phyloP scores from a whole-genome alignment of 495 filamentous ascomycete species.

The Sabuloglossum arenarium region DNA sequence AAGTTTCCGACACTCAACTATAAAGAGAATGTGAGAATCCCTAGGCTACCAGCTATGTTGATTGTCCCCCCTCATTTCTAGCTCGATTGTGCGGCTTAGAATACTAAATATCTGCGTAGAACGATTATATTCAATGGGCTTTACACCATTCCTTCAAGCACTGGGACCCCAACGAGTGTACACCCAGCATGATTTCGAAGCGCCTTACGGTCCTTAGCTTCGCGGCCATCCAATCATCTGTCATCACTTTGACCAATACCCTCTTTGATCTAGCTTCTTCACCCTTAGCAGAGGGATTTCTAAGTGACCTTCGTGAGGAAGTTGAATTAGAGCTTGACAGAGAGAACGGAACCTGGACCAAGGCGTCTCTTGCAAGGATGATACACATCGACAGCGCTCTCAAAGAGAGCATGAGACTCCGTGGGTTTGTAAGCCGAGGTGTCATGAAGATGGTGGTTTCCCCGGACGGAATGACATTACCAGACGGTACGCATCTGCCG shows the following conservation, averaged over 20 bases:
- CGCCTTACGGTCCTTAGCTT: not conserved
- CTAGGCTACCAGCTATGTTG: no score
- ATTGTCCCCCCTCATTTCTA: slow-evolving; percentile 1
- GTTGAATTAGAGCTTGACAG: not conserved
- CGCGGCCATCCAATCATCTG: slow-evolving; percentile 2
- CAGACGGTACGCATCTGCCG: slow-evolving; percentile 17
- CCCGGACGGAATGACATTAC: slow-evolving; percentile 16
- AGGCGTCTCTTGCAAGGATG: slow-evolving; percentile 11
- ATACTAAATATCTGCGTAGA: slow-evolving; percentile 3
- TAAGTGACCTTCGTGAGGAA: not conserved
- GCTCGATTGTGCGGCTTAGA: not conserved
- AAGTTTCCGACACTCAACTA: not conserved
- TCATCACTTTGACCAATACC: not conserved
- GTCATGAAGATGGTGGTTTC: slow-evolving; percentile 22
- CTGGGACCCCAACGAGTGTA: slow-evolving; percentile 12
- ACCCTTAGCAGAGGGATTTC: not conserved
- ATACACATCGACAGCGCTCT: slow-evolving; percentile 22
- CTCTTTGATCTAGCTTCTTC: not conserved
- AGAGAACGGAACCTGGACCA: not conserved
- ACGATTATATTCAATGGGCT: slow-evolving; percentile 20
- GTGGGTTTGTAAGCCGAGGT: slow-evolving; percentile 20
- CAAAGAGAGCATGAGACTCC: slow-evolving; percentile 22
- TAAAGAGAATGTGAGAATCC: not conserved
- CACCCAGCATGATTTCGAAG: slow-evolving; percentile 9
- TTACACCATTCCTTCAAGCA: slow-evolving; percentile 14